phyloP scores from a whole-genome alignment of 345 rosid species.

The Stellera chamaejasme region DNA sequence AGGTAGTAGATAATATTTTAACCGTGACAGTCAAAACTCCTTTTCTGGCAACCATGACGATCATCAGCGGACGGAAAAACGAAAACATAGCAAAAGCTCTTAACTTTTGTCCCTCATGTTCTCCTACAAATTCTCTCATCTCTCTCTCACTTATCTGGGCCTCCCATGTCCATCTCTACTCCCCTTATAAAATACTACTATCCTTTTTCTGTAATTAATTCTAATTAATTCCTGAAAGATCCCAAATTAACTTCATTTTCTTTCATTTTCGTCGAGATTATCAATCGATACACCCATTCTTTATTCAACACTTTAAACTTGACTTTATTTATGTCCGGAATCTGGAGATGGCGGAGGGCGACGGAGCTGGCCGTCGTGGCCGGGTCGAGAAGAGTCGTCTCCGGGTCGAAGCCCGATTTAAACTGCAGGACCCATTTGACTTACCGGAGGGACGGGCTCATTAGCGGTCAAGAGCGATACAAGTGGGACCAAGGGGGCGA shows the following conservation, averaged over 20 bases:
- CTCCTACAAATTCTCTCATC: conserved; percentile 30
- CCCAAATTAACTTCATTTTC: conserved; percentile 6
- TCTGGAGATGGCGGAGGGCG: conserved; percentile 65
- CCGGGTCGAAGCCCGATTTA: conserved; percentile 19
- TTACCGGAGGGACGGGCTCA: conserved; percentile 32
- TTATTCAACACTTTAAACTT: not conserved
- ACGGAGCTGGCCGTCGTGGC: conserved; percentile 21
- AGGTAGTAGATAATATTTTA: no score
- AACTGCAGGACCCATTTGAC: conserved; percentile 27
- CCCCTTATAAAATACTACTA: not conserved
- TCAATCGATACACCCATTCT: not conserved
- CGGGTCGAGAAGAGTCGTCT: conserved; percentile 8
- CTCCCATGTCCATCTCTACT: conserved; percentile 12
- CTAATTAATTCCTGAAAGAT: not conserved
- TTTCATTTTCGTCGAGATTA: not conserved
- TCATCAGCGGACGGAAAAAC: no score
- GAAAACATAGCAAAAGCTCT: no score
- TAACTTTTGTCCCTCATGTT: conserved; percentile 5
- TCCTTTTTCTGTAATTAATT: not conserved
- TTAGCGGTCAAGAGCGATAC: conserved; percentile 50
- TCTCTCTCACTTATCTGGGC: conserved; percentile 16
- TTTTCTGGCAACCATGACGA: no score
- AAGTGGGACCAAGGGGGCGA: conserved; percentile 64
- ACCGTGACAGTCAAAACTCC: no score
- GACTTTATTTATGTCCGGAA: conserved; percentile 35